Percentiles rank a stretch among this genome's conserved stretches.
These are phyloP conservation scores for Helicostylum pulchrum DNA, from an alignment of 192 early-diverging fungal species.

Conservation along the genomic window DNA sequence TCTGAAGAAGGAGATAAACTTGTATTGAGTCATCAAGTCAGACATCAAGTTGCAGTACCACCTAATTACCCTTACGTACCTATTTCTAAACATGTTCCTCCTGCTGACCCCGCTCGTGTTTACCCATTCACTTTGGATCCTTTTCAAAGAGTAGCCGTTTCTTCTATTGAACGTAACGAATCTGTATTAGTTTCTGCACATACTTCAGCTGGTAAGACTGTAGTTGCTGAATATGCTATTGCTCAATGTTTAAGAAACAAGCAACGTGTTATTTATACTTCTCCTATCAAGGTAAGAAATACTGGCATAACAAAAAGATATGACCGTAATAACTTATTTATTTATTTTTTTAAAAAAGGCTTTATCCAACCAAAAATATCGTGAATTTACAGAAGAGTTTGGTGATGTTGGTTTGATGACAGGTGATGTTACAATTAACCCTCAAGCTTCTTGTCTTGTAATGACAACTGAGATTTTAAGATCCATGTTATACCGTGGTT, in stretches of 20 bases:
- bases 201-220: slow-evolving; percentile 98
- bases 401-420: slow-evolving; percentile 99
- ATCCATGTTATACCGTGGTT: slow-evolving; percentile 95
- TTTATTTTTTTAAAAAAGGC: slow-evolving; percentile 53
- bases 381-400: slow-evolving; percentile 93
- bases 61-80: slow-evolving; percentile 83
- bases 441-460: slow-evolving; percentile 86
- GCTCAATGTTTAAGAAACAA: slow-evolving; percentile 91
- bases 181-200: slow-evolving; percentile 96
- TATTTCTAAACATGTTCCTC: slow-evolving; percentile 79
- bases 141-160: slow-evolving; percentile 87
- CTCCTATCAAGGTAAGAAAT: slow-evolving; percentile 84
- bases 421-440: slow-evolving; percentile 96
- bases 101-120: slow-evolving; percentile 73
- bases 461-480: slow-evolving; percentile 99
- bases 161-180: slow-evolving; percentile 87
- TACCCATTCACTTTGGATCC: slow-evolving; percentile 95
- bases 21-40: slow-evolving; percentile 53
- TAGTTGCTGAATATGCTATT: slow-evolving; percentile 98
- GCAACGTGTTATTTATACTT: slow-evolving; percentile 96
- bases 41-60: slow-evolving; percentile 94
- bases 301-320: no score
- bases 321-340: neutral
- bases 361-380: slow-evolving; percentile 96
- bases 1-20: slow-evolving; percentile 44